Conservation (phyloP, 805 yeast genomes). For the Metschnikowia hibisci region DNA sequence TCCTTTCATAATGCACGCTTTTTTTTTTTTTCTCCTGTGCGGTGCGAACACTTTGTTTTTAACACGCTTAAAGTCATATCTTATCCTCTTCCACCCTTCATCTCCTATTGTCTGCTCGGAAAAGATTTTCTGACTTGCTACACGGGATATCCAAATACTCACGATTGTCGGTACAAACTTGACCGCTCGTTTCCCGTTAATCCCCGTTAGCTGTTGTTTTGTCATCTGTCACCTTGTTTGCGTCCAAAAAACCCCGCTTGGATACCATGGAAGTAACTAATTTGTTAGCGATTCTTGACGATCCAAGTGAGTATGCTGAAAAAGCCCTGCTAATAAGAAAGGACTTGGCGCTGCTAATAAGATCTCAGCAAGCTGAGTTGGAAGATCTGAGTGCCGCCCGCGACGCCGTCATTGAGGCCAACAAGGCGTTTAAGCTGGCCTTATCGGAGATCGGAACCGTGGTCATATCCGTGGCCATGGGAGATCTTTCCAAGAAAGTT, state of each 20-base stretch:
- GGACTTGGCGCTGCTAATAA: conserved; percentile 27
- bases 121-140: background rate
- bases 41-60: conserved; percentile 4
- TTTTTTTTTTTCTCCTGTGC: conserved; percentile 2
- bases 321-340: conserved; percentile 29
- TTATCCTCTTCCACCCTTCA: background rate
- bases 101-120: background rate
- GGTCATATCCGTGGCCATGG: conserved; percentile 84
- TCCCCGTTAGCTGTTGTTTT: conserved; percentile 7
- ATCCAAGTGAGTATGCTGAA: conserved; percentile 32
- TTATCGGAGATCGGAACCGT: conserved; percentile 79
- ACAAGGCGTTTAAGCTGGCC: conserved; percentile 68
- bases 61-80: background rate
- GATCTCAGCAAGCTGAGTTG: conserved; percentile 28
- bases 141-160: background rate
- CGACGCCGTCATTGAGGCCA: conserved; percentile 45
- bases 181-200: background rate
- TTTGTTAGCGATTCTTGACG: conserved; percentile 35
- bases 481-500: conserved; percentile 80
- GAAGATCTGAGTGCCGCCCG: conserved; percentile 28
- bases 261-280: conserved; percentile 30
- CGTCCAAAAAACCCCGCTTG: conserved; percentile 20
- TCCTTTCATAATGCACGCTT: background rate
- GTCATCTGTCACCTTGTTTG: conserved; percentile 10
- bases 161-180: too few relatives aligned